These are phyloP conservation scores for Phialocephala sp. DNA, from an alignment of 2,329 filamentous ascomycete species.

Conservation along the genomic window DNA sequence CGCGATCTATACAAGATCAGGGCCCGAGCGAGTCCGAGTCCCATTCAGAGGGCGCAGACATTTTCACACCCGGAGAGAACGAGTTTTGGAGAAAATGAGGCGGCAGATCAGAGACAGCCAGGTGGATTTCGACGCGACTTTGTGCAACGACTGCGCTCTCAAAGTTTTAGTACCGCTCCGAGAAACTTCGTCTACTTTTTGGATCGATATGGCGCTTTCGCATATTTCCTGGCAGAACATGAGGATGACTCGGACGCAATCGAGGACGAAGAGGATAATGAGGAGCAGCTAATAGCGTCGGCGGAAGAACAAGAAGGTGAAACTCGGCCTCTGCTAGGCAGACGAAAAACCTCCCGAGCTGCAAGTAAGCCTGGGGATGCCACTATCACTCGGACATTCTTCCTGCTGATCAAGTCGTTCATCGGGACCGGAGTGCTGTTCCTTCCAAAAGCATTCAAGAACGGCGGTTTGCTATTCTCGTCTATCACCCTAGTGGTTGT, in stretches of 20 bases:
- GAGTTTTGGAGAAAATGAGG: slow-evolving; percentile 43
- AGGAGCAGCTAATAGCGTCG: slow-evolving; percentile 73
- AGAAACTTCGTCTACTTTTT: slow-evolving; percentile 93
- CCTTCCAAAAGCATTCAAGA: slow-evolving; percentile 87
- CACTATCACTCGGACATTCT: slow-evolving; percentile 78
- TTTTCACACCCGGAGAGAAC: slow-evolving; percentile 61
- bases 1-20: slow-evolving; percentile 78
- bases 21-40: slow-evolving; percentile 55
- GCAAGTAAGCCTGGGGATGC: slow-evolving; percentile 67
- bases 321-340: slow-evolving; percentile 74
- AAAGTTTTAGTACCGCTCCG: slow-evolving; percentile 65
- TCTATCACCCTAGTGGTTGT: slow-evolving; percentile 83
- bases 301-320: slow-evolving; percentile 68
- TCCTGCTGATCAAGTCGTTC: slow-evolving; percentile 92
- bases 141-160: slow-evolving; percentile 45
- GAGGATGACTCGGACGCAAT: slow-evolving; percentile 49
- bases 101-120: slow-evolving; percentile 53
- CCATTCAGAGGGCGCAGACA: slow-evolving; percentile 63
- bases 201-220: slow-evolving; percentile 93
- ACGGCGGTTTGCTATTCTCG: slow-evolving; percentile 95
- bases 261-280: slow-evolving; percentile 59
- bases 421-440: slow-evolving; percentile 95
- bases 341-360: slow-evolving; percentile 69
- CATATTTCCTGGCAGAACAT: slow-evolving; percentile 80
- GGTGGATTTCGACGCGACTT: slow-evolving; percentile 61